Conservation (phyloP, 371 early-diverging fungal species). For the Haplosporangium sp. region DNA sequence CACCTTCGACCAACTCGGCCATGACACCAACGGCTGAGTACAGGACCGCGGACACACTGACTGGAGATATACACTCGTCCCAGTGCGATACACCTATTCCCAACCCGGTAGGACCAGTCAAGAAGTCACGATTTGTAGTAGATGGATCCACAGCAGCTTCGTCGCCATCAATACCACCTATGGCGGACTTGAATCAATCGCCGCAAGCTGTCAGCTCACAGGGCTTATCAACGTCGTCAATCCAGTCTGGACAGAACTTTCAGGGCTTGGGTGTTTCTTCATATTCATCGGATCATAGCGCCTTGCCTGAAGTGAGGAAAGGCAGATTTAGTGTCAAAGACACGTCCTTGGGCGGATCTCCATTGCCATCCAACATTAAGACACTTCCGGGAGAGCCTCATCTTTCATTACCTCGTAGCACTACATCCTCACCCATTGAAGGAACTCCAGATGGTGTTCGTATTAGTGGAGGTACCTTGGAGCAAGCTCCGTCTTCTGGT, state of each 20-base stretch:
- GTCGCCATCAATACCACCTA: slow-evolving; percentile 14
- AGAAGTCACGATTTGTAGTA: slow-evolving; percentile 68
- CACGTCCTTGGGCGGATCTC: slow-evolving; percentile 21
- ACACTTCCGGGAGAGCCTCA: slow-evolving; percentile 21
- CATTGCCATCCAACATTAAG: slow-evolving; percentile 28
- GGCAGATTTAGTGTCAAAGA: slow-evolving; percentile 54
- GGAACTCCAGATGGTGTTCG: slow-evolving; percentile 35
- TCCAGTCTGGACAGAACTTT: slow-evolving; percentile 18
- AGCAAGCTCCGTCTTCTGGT: slow-evolving; percentile 23
- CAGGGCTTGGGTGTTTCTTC: slow-evolving; percentile 38
- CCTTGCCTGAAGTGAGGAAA: slow-evolving; percentile 38
- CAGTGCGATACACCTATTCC: slow-evolving; percentile 14
- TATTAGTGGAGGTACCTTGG: slow-evolving; percentile 11
- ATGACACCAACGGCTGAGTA: slow-evolving; percentile 10
- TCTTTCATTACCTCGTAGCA: slow-evolving; percentile 35
- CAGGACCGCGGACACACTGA: slow-evolving; percentile 10
- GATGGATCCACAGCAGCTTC: slow-evolving; percentile 28
- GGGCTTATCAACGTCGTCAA: slow-evolving; percentile 1
- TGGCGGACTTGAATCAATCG: slow-evolving; percentile 10
- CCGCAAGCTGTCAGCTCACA: slow-evolving; percentile 8
- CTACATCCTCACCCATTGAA: slow-evolving; percentile 45
- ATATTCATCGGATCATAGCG: slow-evolving; percentile 2
- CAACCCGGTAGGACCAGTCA: slow-evolving; percentile 21
- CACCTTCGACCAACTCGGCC: slow-evolving; percentile 5
- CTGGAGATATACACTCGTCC: slow-evolving; percentile 13